A percentile compares a stretch with the other conserved stretches of the same genome.
These are phyloP conservation scores for Aspergillus floridensis DNA, from an alignment of 2,329 filamentous ascomycete species.

Conservation along the genomic window DNA sequence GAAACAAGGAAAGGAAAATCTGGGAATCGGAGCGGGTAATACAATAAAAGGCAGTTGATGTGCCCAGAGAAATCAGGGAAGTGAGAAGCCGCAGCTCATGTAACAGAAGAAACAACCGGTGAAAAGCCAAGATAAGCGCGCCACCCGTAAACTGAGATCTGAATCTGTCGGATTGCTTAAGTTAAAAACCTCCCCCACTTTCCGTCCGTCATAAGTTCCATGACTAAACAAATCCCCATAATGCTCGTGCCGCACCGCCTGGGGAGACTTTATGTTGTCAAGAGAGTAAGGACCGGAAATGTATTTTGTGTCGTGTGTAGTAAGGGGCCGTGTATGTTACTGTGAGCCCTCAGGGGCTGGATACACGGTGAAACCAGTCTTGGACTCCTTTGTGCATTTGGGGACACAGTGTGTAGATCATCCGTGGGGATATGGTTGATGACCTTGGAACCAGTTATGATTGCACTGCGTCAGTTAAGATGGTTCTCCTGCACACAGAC, in stretches of 20 bases:
- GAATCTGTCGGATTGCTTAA: slow-evolving; percentile 10
- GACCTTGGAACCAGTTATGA: background rate
- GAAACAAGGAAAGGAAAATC: background rate
- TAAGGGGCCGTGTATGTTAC: background rate
- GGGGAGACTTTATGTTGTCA: slow-evolving; percentile 4
- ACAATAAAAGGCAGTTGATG: background rate
- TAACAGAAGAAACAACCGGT: background rate
- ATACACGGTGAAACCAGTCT: background rate
- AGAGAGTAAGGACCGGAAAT: slow-evolving; percentile 12
- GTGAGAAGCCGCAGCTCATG: background rate
- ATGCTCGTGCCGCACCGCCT: slow-evolving; percentile 16
- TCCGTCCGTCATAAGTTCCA: slow-evolving; percentile 16
- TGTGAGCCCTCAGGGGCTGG: background rate
- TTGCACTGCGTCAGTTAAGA: slow-evolving; percentile 9
- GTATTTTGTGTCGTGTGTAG: background rate
- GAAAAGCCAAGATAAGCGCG: background rate
- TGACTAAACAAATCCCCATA: slow-evolving; percentile 13
- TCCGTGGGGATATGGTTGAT: background rate
- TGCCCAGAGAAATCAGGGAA: background rate
- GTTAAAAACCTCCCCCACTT: background rate
- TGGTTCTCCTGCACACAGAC: slow-evolving; percentile 4
- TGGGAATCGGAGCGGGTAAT: background rate
- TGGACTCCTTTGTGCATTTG: background rate
- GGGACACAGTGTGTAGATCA: background rate
- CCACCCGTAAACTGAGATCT: slow-evolving; percentile 4